Conservation (phyloP, 129 eudicot genomes). For the Helianthus annuus region DNA sequence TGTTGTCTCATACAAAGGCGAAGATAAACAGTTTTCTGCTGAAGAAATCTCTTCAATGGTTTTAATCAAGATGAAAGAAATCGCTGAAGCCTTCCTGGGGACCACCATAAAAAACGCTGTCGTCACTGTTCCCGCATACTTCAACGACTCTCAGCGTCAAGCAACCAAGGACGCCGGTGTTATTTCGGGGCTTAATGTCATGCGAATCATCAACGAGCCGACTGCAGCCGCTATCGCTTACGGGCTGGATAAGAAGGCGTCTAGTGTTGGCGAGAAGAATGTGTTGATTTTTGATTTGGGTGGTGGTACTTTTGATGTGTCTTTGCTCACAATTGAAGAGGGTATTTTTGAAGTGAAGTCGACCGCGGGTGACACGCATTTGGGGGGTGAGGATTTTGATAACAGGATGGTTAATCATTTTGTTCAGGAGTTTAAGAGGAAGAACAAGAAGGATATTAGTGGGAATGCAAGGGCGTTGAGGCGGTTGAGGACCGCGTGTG, state of each 20-base stretch:
- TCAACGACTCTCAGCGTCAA: slow-evolving; percentile 21
- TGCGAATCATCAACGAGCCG: slow-evolving; percentile 83
- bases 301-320: slow-evolving; percentile 89
- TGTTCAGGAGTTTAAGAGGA: slow-evolving; percentile 82
- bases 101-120: no score
- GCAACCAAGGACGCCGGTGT: slow-evolving; percentile 90
- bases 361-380: slow-evolving; percentile 87
- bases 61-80: no score
- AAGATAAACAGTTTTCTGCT: slow-evolving; percentile 73
- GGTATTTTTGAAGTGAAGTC: slow-evolving; percentile 89
- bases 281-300: slow-evolving; percentile 78
- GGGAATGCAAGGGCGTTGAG: slow-evolving; percentile 84
- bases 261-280: slow-evolving; percentile 82
- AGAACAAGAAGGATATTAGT: slow-evolving; percentile 72
- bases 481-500: slow-evolving; percentile 74
- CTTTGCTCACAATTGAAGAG: slow-evolving; percentile 77
- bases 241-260: slow-evolving; percentile 75
- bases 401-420: slow-evolving; percentile 89
- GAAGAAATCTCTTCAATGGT: slow-evolving; percentile 39
- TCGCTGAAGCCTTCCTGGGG: no score
- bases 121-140: no score
- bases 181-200: slow-evolving; percentile 72
- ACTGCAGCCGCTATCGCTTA: slow-evolving; percentile 91
- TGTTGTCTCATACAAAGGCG: slow-evolving; percentile 61
- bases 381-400: slow-evolving; percentile 63